Evolutionary conservation across 75 land plant species (phyloP).

Genomic region (Picea glauca): DNA sequence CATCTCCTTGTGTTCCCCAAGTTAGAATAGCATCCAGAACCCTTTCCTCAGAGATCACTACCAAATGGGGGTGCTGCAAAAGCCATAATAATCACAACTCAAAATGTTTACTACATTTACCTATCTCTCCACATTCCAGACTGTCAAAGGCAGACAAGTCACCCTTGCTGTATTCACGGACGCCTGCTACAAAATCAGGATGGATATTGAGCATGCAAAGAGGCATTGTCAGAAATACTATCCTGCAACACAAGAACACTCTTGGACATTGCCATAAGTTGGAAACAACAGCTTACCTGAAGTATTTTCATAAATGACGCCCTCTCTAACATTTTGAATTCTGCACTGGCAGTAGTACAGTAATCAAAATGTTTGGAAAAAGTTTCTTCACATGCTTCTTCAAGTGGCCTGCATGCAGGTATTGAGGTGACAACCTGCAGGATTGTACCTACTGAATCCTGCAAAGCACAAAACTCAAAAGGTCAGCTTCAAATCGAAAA

Average conservation of each 20-base stretch:
- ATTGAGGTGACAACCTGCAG: conserved; percentile 73
- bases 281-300: conserved; percentile 47
- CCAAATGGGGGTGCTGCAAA: conserved; percentile 84
- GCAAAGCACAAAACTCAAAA: conserved; percentile 48
- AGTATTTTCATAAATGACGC: conserved; percentile 61
- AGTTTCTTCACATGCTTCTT: conserved; percentile 83
- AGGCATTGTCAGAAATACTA: conserved; percentile 10
- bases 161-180: conserved; percentile 10
- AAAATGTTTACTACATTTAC: conserved; percentile 11
- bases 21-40: conserved; percentile 80
- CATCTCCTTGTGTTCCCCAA: conserved; percentile 65
- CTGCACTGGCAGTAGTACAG: conserved; percentile 58
- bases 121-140: conserved; percentile 15
- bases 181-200: conserved; percentile 11
- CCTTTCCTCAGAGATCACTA: conserved; percentile 89
- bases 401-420: conserved; percentile 66
- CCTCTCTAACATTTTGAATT: conserved; percentile 68
- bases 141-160: conserved; percentile 8
- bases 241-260: conserved; percentile 9
- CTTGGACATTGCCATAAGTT: not conserved
- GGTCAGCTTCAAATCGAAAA: conserved; percentile 25
- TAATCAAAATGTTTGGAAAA: conserved; percentile 92
- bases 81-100: conserved; percentile 9
- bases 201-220: conserved; percentile 7
- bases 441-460: conserved; percentile 90